phyloP scores from a whole-genome alignment of 306 rosid species.

The Dalbergia cochinchinensis region DNA sequence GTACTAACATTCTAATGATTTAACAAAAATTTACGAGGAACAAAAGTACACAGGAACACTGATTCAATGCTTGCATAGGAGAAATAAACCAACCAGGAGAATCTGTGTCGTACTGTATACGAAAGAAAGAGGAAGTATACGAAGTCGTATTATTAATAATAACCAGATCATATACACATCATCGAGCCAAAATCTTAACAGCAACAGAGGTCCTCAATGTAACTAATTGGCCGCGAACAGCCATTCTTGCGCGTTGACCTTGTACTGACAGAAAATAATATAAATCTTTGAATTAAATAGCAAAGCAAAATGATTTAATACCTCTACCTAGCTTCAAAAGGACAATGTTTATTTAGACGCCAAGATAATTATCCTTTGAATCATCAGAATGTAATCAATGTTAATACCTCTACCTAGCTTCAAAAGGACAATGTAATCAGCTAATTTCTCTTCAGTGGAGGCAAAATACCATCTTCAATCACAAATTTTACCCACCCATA shows the following conservation, averaged over 20 bases:
- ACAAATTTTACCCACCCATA: slow-evolving; percentile 20
- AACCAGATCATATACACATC: not conserved
- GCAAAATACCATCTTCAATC: slow-evolving; percentile 26
- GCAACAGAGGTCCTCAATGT: not conserved
- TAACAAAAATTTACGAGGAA: no score
- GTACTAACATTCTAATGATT: no score
- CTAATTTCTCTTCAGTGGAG: slow-evolving; percentile 33
- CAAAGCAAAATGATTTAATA: not conserved
- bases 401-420: no score
- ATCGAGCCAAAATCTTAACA: not conserved
- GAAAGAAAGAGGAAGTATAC: no score
- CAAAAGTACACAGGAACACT: no score
- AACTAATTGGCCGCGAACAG: no score
- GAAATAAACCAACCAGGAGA: no score
- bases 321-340: slow-evolving; percentile 4
- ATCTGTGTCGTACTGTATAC: no score
- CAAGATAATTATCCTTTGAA: slow-evolving; percentile 23
- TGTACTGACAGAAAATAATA: not conserved
- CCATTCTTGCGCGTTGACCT: not conserved
- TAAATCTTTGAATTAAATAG: not conserved
- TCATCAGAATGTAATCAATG: no score
- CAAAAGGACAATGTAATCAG: not conserved
- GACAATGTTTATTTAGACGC: not conserved
- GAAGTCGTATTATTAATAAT: no score
- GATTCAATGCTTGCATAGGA: no score